Evolutionary conservation across 2,329 filamentous ascomycete genomes (phyloP), one percentile per base, ranked within the genome.

Genomic region (Botrytis fragariae): DNA sequence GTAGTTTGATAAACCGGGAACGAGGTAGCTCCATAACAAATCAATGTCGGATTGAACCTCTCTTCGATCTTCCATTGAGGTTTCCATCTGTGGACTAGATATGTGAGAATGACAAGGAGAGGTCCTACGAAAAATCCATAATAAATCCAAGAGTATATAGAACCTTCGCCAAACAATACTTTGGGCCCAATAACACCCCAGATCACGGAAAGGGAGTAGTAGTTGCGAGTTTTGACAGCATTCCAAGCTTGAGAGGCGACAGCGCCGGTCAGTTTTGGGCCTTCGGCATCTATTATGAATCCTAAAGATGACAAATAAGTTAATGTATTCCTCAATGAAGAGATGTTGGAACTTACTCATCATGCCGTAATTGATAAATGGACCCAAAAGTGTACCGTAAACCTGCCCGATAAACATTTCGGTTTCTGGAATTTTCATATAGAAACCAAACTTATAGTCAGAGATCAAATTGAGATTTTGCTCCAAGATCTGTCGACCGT

Each of bases 361-460:
- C 65, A 80, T 72, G 32, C 77, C 80, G 57, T 80, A 80, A 73
- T 81, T 80, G 68, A 82, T 74, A 64, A 81, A 81, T 3, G 79
- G 79, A 4, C 80, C 79, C 0, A 81, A 75, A 22, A 81, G 63
- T 1, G 81, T 82, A n/a, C 81, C 81, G 62, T 79, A 82, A 0
- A 82, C 73, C 67, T 82, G 81, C 6, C 75, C 80, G 69, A 77
- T 77, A 64, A 82, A 82, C 80, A 83, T 82, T 73, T 82, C 80
- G 51, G 72, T 77, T 74, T 82, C 80, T 12, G 81, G 81, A 35
- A 82, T 81, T 73, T 82, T 82, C 81, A 83, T 82, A 76, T 82
- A 82, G 75, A 81, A 82, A 7, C 81, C 81, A 45, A 82, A 82
- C 63, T 82, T 83, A 74, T 80, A 82, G 72, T 82, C 81, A 2